Base-by-base conservation (phyloP, 768 basidiomycete species). In the Lactifluus hygrophoroides region DNA sequence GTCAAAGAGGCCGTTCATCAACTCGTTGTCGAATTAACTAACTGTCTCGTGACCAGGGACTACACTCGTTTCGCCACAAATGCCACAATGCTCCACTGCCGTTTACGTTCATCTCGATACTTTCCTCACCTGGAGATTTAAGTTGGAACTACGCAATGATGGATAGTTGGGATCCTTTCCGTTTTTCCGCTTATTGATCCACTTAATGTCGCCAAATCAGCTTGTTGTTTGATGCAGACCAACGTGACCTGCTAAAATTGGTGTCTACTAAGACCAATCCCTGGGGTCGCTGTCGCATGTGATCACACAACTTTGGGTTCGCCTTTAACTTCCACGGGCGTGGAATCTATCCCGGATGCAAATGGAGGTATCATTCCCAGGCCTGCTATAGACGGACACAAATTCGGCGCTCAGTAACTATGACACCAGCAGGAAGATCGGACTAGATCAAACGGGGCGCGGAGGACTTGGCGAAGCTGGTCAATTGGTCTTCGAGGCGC, bases 101-200 rank as follows among this genome's bases (percentile, higher is more conserved):
- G 25, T 35, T 58, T 42, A 40, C 19, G 42, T 53, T 54, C 47
- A 58, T 54, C 46, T 28, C 23, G 42, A 54, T 6, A 10, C 25
- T 35, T 58, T 42, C 30, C 27, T 52, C 32, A 34, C 23, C 23
- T 49, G 53, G 46, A 43, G 54, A 54, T 27, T 50, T 59, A 59
- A 44, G 58, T 59, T 59, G 23, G 53, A 59, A 59, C 58, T 59
- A 54, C 49, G 56, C 49, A 54, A 28, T 59, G 52, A 59, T 58
- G 57, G 47, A 37, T 42, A 16, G 30, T 25, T 48, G 25, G 21
- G 28, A 48, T 34, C n/a, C 10, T 23, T 42, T 48, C 38, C 51
- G 57, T 23, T 47, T 54, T 42, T 42, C 38, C 45, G 46, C 30
- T 47, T 48, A 48, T 27, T 34, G 27, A 28, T 58, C 38, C 46